A percentile compares a stretch with the other conserved stretches of the same genome.
phyloP scores from a whole-genome alignment of 1,139 yeast species.

The Geotrichum klebahnii region DNA sequence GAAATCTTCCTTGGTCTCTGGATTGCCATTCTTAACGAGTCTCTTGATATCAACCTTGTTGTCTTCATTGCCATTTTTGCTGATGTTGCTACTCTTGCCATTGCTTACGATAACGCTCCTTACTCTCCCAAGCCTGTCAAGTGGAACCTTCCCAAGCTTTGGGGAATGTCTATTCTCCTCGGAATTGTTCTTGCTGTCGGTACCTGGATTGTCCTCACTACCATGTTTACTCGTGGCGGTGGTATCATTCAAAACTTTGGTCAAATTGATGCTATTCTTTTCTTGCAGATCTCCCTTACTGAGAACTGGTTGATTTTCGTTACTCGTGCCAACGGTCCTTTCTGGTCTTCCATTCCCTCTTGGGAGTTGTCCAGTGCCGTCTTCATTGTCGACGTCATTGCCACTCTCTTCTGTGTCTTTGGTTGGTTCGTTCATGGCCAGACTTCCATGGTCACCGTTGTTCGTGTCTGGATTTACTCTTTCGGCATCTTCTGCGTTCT shows the following conservation, averaged over 20 bases:
- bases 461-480: slow-evolving; percentile 64
- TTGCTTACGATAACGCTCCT: slow-evolving; percentile 88
- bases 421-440: slow-evolving; percentile 72
- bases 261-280: slow-evolving; percentile 62
- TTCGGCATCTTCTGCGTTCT: slow-evolving; percentile 67
- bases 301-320: slow-evolving; percentile 78
- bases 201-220: slow-evolving; percentile 69
- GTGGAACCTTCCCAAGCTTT: slow-evolving; percentile 89
- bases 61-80: slow-evolving; percentile 75
- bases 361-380: slow-evolving; percentile 75
- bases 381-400: slow-evolving; percentile 60
- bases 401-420: slow-evolving; percentile 65
- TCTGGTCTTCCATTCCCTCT: slow-evolving; percentile 67
- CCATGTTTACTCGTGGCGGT: slow-evolving; percentile 58
- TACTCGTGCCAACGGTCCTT: slow-evolving; percentile 75
- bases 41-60: slow-evolving; percentile 62
- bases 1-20: slow-evolving; percentile 70
- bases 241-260: slow-evolving; percentile 73
- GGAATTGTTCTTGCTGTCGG: slow-evolving; percentile 66
- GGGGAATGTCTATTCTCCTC: slow-evolving; percentile 71
- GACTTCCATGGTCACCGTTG: slow-evolving; percentile 65
- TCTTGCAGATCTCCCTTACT: slow-evolving; percentile 69
- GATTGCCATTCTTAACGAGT: slow-evolving; percentile 66
- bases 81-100: slow-evolving; percentile 72
- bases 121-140: slow-evolving; percentile 94